Percentiles rank a stretch among this genome's conserved stretches.
Evolutionary conservation across 2,329 filamentous ascomycete genomes (phyloP).

Genomic region (Aureobasidium sp.): DNA sequence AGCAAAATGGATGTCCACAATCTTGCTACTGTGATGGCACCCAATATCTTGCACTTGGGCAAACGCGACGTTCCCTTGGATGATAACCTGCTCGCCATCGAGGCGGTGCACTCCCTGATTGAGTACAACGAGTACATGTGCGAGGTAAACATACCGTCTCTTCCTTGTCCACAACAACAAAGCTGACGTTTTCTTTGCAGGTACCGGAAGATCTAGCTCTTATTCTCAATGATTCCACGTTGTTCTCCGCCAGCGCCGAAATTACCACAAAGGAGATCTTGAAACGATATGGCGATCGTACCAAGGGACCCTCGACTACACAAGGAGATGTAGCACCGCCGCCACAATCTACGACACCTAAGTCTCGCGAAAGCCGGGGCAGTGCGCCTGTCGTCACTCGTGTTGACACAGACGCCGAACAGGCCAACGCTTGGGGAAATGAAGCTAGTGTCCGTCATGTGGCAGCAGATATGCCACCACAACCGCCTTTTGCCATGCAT

Average conservation of each 20-base stretch:
- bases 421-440: slow-evolving; percentile 64
- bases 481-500: slow-evolving; percentile 25
- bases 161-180: not conserved
- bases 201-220: slow-evolving; percentile 88
- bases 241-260: slow-evolving; percentile 76
- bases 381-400: slow-evolving; percentile 54
- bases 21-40: slow-evolving; percentile 91
- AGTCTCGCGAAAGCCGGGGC: slow-evolving; percentile 30
- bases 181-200: slow-evolving; percentile 42
- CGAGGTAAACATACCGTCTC: slow-evolving; percentile 59
- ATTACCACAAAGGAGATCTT: slow-evolving; percentile 96
- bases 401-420: slow-evolving; percentile 81
- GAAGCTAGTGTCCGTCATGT: slow-evolving; percentile 79
- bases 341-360: slow-evolving; percentile 21
- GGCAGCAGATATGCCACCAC: slow-evolving; percentile 26
- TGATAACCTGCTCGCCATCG: slow-evolving; percentile 88
- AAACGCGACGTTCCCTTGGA: slow-evolving; percentile 55
- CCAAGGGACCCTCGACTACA: slow-evolving; percentile 41
- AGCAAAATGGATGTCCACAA: slow-evolving; percentile 99
- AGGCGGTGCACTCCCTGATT: slow-evolving; percentile 86
- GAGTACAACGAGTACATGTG: slow-evolving; percentile 94
- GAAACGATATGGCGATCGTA: slow-evolving; percentile 82
- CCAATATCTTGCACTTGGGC: slow-evolving; percentile 68
- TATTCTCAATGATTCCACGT: slow-evolving; percentile 72
- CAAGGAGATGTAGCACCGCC: slow-evolving; percentile 27